Conservation (phyloP, 2,329 filamentous ascomycete species). For the Eurotiales sp. region DNA sequence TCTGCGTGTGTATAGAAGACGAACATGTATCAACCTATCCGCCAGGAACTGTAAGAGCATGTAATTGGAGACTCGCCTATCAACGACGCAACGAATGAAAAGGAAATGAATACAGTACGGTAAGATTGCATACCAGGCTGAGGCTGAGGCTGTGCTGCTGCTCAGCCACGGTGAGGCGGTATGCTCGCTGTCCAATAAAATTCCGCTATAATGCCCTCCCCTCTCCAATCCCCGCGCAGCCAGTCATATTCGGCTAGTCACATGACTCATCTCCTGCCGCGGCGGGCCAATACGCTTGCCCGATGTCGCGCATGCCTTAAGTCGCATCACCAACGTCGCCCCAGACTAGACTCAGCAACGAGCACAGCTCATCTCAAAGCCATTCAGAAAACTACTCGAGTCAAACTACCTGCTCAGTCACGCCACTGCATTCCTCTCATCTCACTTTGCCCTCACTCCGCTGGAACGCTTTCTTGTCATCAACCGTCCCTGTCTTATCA, state of each 20-base stretch:
- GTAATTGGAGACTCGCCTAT: too few species aligned
- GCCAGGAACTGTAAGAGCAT: too few species aligned
- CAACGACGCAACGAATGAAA: too few species aligned
- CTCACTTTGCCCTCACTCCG: conserved; percentile 3
- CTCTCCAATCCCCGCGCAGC: neutral
- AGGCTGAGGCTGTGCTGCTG: conserved; percentile 2
- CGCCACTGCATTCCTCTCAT: neutral
- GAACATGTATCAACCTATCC: too few species aligned
- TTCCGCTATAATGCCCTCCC: neutral
- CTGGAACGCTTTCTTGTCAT: too few species aligned
- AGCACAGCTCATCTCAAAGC: neutral
- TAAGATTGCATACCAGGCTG: conserved; percentile 2
- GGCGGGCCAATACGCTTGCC: conserved; percentile 11
- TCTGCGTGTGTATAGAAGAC: too few species aligned
- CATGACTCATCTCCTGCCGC: neutral
- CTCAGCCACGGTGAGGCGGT: conserved; percentile 7
- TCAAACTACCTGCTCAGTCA: neutral
- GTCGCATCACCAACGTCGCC: conserved; percentile 6
- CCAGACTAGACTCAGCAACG: neutral
- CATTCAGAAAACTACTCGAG: neutral
- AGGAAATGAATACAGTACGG: neutral
- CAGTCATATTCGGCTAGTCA: neutral
- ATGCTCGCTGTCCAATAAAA: neutral
- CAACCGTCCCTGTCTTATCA: conserved; percentile 2
- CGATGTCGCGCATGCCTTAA: conserved; percentile 14